These are phyloP conservation scores for Jatropha multifida DNA, from an alignment of 441 rosid genomes.

Conservation along the genomic window DNA sequence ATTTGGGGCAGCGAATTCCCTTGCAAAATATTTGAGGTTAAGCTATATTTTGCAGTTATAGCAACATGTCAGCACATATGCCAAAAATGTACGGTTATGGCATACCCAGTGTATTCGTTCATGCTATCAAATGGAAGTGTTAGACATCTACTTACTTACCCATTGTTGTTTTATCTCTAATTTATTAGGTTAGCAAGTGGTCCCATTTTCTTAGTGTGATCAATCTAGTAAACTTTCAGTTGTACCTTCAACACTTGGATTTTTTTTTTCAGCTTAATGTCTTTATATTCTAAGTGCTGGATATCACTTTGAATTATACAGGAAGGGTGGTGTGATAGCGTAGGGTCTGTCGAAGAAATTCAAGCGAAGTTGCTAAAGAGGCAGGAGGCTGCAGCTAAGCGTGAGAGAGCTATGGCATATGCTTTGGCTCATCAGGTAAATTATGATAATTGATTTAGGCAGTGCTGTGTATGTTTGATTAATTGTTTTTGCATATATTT, in stretches of 20 bases:
- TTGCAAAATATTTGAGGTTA: too few relatives aligned
- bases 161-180: neutral
- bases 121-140: neutral
- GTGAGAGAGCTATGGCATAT: slow-evolving; percentile 99
- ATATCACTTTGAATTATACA: slow-evolving; percentile 34
- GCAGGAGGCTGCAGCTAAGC: slow-evolving; percentile 98
- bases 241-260: neutral
- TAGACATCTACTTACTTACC: neutral
- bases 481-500: neutral
- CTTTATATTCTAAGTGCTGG: slow-evolving; percentile 21
- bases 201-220: neutral
- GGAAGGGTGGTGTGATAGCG: slow-evolving; percentile 98
- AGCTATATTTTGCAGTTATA: too few relatives aligned
- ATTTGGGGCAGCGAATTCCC: too few relatives aligned
- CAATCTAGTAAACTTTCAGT: neutral
- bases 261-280: neutral
- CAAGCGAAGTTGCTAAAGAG: slow-evolving; percentile 91
- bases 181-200: neutral
- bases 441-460: slow-evolving; percentile 4
- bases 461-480: neutral
- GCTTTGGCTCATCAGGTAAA: slow-evolving; percentile 96
- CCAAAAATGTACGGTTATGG: neutral
- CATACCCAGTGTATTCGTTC: neutral
- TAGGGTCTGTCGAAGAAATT: slow-evolving; percentile 94
- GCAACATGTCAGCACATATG: neutral